phyloP scores from a whole-genome alignment of 2,329 filamentous ascomycete species.

The Colletotrichum shisoi region DNA sequence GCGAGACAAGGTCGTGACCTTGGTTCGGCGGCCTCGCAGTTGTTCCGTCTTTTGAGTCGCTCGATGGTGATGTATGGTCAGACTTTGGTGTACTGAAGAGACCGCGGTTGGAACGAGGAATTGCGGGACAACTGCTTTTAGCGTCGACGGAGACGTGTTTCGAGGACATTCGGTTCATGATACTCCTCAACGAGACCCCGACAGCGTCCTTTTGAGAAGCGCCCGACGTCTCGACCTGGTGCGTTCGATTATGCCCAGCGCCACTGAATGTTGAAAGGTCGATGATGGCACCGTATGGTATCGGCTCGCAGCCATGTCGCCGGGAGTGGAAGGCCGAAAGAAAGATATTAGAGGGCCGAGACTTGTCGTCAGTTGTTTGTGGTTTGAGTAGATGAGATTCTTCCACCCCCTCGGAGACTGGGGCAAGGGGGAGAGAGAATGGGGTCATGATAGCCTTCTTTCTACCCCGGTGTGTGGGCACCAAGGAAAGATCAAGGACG shows the following conservation, averaged over 20 bases:
- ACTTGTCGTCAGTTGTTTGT: slow-evolving; percentile 9
- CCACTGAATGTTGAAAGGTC: slow-evolving; percentile 26
- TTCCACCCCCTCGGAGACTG: slow-evolving; percentile 24
- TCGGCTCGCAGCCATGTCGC: slow-evolving; percentile 27
- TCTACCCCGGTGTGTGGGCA: slow-evolving; percentile 16
- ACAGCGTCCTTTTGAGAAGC: slow-evolving; percentile 11
- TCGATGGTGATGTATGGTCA: slow-evolving; percentile 8
- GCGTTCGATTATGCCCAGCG: slow-evolving; percentile 15
- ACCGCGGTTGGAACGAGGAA: slow-evolving; percentile 14
- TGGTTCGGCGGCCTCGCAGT: not conserved
- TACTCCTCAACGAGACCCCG: slow-evolving; percentile 5
- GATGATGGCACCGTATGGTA: slow-evolving; percentile 23
- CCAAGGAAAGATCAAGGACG: not conserved
- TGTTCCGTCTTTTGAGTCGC: not conserved
- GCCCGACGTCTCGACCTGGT: not conserved
- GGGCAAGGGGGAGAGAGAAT: slow-evolving; percentile 21
- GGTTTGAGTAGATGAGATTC: slow-evolving; percentile 15
- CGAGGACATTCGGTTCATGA: slow-evolving; percentile 19
- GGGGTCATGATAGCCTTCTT: slow-evolving; percentile 3
- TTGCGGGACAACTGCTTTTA: slow-evolving; percentile 30
- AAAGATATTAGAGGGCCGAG: not conserved
- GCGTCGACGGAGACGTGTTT: slow-evolving; percentile 35
- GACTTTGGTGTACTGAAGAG: slow-evolving; percentile 13
- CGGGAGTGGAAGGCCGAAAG: slow-evolving; percentile 28
- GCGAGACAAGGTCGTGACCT: slow-evolving; percentile 27